Conservation (phyloP, 2,329 filamentous ascomycete genomes). For the Fusarium sp. region DNA sequence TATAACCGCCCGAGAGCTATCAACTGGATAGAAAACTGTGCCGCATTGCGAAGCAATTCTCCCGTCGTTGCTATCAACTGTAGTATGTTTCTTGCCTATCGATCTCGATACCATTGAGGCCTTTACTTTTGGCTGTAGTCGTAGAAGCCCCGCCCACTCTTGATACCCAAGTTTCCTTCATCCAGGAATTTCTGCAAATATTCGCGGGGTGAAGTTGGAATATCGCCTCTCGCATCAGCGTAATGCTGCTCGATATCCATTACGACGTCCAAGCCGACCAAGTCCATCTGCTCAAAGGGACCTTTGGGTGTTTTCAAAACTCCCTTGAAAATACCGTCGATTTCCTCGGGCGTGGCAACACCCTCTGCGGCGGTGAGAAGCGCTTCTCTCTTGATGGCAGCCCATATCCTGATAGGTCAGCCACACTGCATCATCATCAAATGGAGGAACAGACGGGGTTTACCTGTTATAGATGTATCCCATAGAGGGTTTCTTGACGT, state of each 20-base stretch:
- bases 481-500: conserved; percentile 47
- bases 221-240: conserved; percentile 40
- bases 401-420: conserved; percentile 46
- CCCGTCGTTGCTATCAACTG: background rate
- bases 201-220: conserved; percentile 41
- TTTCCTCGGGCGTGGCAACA: conserved; percentile 47
- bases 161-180: conserved; percentile 45
- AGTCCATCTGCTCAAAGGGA: conserved; percentile 49
- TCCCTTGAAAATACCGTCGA: conserved; percentile 47
- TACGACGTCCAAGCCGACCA: conserved; percentile 49
- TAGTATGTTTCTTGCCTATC: background rate
- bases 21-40: background rate
- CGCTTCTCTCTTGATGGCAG: conserved; percentile 49
- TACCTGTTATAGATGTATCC: conserved; percentile 50
- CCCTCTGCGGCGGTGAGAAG: conserved; percentile 48
- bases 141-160: conserved; percentile 48
- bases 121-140: conserved; percentile 20
- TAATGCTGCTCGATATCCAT: conserved; percentile 49
- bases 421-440: background rate
- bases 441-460: background rate
- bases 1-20: background rate
- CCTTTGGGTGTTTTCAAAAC: conserved; percentile 49
- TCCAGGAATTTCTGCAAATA: conserved; percentile 42
- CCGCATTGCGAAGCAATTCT: background rate
- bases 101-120: background rate